Conservation (phyloP, 805 yeast species). For the Schwanniomyces polymorphus region DNA sequence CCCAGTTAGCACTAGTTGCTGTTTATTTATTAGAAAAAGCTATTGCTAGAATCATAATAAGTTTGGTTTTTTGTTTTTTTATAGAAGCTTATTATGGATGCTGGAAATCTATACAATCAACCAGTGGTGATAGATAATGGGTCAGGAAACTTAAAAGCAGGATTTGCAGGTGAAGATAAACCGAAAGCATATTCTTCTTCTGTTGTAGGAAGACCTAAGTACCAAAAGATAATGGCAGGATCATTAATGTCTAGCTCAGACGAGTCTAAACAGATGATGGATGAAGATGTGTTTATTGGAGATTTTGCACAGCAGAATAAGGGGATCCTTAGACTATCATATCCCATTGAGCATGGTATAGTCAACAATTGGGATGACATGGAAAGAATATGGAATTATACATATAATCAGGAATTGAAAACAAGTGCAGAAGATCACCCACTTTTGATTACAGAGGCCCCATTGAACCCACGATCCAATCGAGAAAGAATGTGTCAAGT, state of each 20-base stretch:
- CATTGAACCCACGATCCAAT: slow-evolving; percentile 68
- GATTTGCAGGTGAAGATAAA: slow-evolving; percentile 88
- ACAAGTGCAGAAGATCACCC: slow-evolving; percentile 81
- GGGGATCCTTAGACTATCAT: slow-evolving; percentile 68
- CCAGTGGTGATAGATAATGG: slow-evolving; percentile 59
- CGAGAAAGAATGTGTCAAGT: slow-evolving; percentile 63
- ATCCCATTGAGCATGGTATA: slow-evolving; percentile 92
- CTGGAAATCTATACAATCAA: slow-evolving; percentile 36
- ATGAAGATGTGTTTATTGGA: slow-evolving; percentile 75
- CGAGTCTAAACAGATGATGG: slow-evolving; percentile 39
- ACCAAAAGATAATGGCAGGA: slow-evolving; percentile 75
- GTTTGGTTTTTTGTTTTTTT: neutral
- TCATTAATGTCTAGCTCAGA: slow-evolving; percentile 16
- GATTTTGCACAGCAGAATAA: slow-evolving; percentile 69
- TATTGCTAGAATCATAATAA: neutral
- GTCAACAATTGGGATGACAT: slow-evolving; percentile 99
- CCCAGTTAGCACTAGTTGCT: neutral
- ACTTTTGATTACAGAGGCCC: slow-evolving; percentile 83
- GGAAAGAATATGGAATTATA: slow-evolving; percentile 77
- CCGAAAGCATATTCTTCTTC: slow-evolving; percentile 69
- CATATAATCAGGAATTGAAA: slow-evolving; percentile 57
- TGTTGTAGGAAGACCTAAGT: slow-evolving; percentile 79
- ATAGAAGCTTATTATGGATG: slow-evolving; percentile 6
- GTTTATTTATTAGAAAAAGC: neutral
- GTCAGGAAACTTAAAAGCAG: slow-evolving; percentile 81